These are phyloP conservation scores for Penicillium manginii DNA, from an alignment of 495 filamentous ascomycete species.

Conservation along the genomic window DNA sequence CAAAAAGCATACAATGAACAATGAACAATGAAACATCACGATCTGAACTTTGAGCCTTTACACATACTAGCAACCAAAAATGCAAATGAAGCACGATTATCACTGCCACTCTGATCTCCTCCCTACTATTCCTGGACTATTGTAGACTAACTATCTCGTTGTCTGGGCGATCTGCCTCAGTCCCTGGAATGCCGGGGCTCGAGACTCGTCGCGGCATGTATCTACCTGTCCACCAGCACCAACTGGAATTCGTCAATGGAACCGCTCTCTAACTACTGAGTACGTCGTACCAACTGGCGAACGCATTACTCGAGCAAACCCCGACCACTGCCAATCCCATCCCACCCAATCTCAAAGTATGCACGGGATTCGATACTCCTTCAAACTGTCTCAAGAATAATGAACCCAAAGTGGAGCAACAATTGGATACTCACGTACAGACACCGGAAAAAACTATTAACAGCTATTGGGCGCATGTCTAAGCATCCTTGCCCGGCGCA, in stretches of 20 bases:
- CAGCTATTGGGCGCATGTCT: constrained; percentile 8
- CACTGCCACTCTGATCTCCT: background rate
- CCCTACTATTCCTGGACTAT: background rate
- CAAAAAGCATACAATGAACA: constrained; percentile 5
- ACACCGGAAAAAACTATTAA: background rate
- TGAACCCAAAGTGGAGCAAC: background rate
- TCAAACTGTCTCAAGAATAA: background rate
- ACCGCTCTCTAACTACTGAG: background rate
- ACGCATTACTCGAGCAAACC: background rate
- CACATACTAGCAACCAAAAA: background rate
- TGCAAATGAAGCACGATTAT: constrained; percentile 6
- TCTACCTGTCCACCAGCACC: background rate
- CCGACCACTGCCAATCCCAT: background rate
- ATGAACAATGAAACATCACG: constrained; percentile 8
- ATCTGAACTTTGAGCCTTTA: background rate
- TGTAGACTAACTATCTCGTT: background rate
- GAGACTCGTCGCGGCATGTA: background rate
- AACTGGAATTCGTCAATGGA: constrained; percentile 2
- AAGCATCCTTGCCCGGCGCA: background rate
- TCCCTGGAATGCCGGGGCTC: constrained; percentile 1
- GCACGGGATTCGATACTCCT: constrained; percentile 7
- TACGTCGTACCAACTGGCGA: background rate
- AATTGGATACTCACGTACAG: background rate
- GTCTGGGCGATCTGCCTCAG: background rate
- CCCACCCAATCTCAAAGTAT: background rate